phyloP scores from a whole-genome alignment of 108 stramenopile species.

The Nitzschia palea region DNA sequence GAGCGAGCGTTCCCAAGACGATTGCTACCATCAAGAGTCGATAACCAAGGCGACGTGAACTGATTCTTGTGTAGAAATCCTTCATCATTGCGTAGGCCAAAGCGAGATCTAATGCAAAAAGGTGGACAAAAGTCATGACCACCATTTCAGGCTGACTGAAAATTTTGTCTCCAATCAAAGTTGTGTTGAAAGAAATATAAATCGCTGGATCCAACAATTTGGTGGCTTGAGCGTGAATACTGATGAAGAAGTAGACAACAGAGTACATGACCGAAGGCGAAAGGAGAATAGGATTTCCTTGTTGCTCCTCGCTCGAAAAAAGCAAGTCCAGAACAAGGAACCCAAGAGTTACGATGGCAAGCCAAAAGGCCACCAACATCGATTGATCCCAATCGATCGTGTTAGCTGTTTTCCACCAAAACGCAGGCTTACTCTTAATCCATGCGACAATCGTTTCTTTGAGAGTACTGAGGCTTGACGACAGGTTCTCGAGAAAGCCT shows the following conservation, averaged over 20 bases:
- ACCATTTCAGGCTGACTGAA: conserved; percentile 10
- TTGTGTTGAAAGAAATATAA: conserved; percentile 2
- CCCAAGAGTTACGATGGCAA: neutral
- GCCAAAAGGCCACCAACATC: neutral
- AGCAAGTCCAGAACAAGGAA: neutral
- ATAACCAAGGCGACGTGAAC: neutral
- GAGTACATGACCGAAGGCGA: neutral
- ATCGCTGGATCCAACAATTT: neutral
- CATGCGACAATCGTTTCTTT: neutral
- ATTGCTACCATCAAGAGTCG: neutral
- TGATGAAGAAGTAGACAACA: neutral
- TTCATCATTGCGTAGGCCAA: conserved; percentile 9
- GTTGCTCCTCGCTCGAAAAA: conserved; percentile 1
- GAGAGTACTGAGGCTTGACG: neutral
- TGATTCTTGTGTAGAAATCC: conserved; percentile 3
- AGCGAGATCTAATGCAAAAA: conserved; percentile 5
- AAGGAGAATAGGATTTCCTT: neutral
- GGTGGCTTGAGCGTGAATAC: conserved; percentile 5
- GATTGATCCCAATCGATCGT: conserved; percentile 2
- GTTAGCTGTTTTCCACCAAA: conserved; percentile 1
- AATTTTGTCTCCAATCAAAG: conserved; percentile 2
- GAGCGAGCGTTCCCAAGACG: neutral
- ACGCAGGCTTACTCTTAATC: neutral
- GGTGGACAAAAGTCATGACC: conserved; percentile 5
- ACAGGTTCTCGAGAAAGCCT: neutral